These are phyloP conservation scores for Ampelomyces quisqualis DNA, from an alignment of 2,329 filamentous ascomycete species.

Conservation along the genomic window DNA sequence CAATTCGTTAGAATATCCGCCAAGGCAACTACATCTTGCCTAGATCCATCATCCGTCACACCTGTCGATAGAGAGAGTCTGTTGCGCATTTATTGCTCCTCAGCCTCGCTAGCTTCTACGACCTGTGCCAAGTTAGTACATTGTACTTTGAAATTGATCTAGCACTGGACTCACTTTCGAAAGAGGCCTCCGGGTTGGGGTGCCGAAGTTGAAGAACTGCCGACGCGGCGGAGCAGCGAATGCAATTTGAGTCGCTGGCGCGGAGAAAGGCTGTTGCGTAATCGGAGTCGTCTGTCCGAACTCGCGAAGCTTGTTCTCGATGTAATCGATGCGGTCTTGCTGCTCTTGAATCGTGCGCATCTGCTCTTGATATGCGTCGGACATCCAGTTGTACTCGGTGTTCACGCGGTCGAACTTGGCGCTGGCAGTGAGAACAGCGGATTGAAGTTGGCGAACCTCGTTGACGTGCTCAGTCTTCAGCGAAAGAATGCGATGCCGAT, in stretches of 20 bases:
- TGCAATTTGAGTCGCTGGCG: conserved; percentile 14
- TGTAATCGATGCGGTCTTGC: conserved; percentile 31
- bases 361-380: conserved; percentile 15
- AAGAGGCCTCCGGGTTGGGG: neutral
- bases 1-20: too few relatives aligned
- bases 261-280: conserved; percentile 11
- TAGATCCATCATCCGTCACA: too few relatives aligned
- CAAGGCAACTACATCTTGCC: too few relatives aligned
- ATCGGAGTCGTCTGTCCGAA: conserved; percentile 3
- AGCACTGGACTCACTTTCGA: neutral
- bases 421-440: conserved; percentile 4
- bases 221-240: conserved; percentile 4
- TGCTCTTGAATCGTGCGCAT: conserved; percentile 23
- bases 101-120: neutral
- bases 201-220: neutral
- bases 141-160: too few relatives aligned
- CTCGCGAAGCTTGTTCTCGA: conserved; percentile 33
- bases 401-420: conserved; percentile 11
- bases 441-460: conserved; percentile 6
- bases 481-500: conserved; percentile 6
- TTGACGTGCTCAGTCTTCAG: conserved; percentile 9
- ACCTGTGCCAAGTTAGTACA: neutral
- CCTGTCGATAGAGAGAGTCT: too few relatives aligned
- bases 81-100: neutral
- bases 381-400: conserved; percentile 18